A percentile compares a stretch with the other conserved stretches of the same genome.
Evolutionary conservation across 768 basidiomycete species (phyloP).

Genomic region (Lactarius indigo): DNA sequence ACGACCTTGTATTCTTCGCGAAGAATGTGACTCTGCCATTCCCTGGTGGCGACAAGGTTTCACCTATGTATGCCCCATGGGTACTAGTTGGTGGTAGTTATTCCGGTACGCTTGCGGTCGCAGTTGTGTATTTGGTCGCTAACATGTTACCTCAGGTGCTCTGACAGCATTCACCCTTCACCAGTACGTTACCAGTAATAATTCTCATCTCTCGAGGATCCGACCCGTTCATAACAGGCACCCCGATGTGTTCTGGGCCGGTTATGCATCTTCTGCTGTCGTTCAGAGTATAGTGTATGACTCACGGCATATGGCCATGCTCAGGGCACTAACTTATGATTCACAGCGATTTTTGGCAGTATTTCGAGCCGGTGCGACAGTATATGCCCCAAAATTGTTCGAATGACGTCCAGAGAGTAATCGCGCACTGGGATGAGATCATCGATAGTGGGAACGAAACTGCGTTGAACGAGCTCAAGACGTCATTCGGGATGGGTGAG

Average conservation of each 20-base stretch:
- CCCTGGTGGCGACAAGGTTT: slow-evolving; percentile 50
- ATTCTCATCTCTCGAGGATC: background rate
- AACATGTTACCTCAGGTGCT: background rate
- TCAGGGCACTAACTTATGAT: background rate
- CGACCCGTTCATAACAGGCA: slow-evolving; percentile 39
- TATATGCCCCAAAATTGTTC: slow-evolving; percentile 73
- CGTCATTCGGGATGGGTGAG: slow-evolving; percentile 3
- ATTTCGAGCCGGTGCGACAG: slow-evolving; percentile 58
- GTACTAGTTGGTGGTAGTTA: slow-evolving; percentile 44
- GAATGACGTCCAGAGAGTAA: slow-evolving; percentile 45
- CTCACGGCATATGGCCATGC: background rate
- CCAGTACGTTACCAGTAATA: slow-evolving; percentile 38
- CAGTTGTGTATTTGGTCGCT: slow-evolving; percentile 8
- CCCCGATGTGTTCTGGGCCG: slow-evolving; percentile 54
- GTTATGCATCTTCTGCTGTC: slow-evolving; percentile 42
- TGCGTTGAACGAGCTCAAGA: background rate
- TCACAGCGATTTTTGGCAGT: slow-evolving; percentile 41
- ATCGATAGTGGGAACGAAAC: background rate
- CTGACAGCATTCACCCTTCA: slow-evolving; percentile 64
- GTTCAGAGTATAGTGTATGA: slow-evolving; percentile 22
- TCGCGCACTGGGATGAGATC: background rate
- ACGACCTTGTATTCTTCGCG: slow-evolving; percentile 67
- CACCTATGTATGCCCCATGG: slow-evolving; percentile 49
- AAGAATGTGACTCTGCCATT: slow-evolving; percentile 42
- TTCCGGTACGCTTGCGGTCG: slow-evolving; percentile 28